A percentile compares a stretch with the other conserved stretches of the same genome.
Evolutionary conservation across 163 green algal genomes (phyloP).

Genomic region (Coccomyxa subellipsoidea): DNA sequence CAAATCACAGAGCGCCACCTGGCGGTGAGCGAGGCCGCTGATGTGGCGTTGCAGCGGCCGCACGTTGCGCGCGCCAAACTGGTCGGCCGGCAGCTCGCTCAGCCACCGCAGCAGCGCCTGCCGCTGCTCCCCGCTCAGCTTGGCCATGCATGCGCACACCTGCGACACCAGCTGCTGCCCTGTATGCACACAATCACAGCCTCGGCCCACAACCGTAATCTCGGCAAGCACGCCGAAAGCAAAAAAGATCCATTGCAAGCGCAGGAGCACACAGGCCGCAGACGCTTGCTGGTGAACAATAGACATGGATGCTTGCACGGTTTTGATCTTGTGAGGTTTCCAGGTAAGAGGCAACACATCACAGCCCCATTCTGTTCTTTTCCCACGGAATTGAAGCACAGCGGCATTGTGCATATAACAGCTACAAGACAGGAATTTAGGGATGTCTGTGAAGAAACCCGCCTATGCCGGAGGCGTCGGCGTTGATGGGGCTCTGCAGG

Average conservation of each 20-base stretch:
- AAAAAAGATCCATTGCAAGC: too few species aligned
- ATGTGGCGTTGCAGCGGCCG: constrained; percentile 51
- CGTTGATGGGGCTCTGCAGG: constrained; percentile 25
- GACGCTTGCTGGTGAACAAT: too few species aligned
- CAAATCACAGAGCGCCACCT: not conserved
- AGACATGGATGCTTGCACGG: too few species aligned
- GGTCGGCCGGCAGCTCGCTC: constrained; percentile 39
- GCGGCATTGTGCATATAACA: too few species aligned
- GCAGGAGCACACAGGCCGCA: too few species aligned
- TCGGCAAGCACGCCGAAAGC: too few species aligned
- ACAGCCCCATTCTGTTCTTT: too few species aligned
- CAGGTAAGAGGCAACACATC: too few species aligned
- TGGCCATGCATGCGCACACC: constrained; percentile 6
- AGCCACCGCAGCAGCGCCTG: constrained; percentile 39
- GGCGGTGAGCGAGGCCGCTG: not conserved
- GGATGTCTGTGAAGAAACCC: constrained; percentile 46
- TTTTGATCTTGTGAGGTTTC: too few species aligned
- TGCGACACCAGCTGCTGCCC: constrained; percentile 26
- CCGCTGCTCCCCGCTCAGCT: not conserved
- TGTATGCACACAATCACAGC: constrained; percentile 17
- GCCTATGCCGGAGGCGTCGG: not conserved
- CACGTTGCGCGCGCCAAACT: constrained; percentile 51
- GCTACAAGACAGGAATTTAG: too few species aligned
- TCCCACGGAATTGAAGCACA: too few species aligned
- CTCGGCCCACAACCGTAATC: too few species aligned